Base-by-base conservation (phyloP, 2,329 filamentous ascomycete species). In the Didymella arachidicola region DNA sequence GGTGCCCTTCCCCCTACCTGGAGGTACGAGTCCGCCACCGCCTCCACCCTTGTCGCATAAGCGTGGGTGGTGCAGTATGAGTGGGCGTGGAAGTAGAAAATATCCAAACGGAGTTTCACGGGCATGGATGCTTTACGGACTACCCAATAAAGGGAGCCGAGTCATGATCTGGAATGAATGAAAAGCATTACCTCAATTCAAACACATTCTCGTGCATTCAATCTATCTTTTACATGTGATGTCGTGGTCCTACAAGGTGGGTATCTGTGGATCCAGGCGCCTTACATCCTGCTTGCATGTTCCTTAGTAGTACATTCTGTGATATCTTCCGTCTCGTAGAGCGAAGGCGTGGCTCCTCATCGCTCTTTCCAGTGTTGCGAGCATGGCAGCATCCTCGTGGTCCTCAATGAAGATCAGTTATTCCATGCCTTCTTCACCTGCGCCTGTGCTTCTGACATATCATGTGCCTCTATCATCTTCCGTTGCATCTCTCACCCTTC, bases 21-120 rank as follows among this genome's bases (percentile, higher is more conserved):
- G 94, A 93, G 92, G 86, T 98, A 98, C 88, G 94, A 98, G 91
- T 92, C 87, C 81, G 92, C 94, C 80, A 98, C 94, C 74, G 94
- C 94, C 83, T 76, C 73, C 61, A 76, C 73, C 61, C 59, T 77
- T 59, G 73, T 74, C 73, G 71, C 72, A 77, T 76, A 77, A 72
- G 77, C 77, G 73, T 75, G 77, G 75, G 66, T 70, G 60, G 61
- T 62, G 57, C 66, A 53, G 61, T 63, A 51, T 64, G 63, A 63
- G 54, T 65, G 58, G 61, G 59, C 53, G 58, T 66, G 54, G 57
- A 65, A 60, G 59, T 66, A 62, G 61, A 67, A 66, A 68, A 69
- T 62, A 68, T 69, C 69, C 66, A 63, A 70, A 61, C 64, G 73
- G 73, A 73, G 72, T 76, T 76, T 67, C 62, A 72, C 67, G 67